Base-by-base conservation (phyloP, 2,329 filamentous ascomycete genomes). In the Grosmannia serpens region DNA sequence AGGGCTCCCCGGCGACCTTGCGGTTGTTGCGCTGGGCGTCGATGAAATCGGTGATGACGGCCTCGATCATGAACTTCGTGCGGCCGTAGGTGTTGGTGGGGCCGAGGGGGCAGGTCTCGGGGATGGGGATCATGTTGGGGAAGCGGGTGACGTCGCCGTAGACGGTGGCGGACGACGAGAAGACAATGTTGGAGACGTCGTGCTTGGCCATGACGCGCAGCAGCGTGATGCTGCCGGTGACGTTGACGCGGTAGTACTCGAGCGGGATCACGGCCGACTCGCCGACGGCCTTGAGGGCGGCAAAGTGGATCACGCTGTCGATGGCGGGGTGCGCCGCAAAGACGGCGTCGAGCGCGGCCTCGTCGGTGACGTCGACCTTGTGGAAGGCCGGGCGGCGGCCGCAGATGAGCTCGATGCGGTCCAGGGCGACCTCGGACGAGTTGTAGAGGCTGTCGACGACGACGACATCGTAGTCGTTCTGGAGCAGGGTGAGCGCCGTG, bases 281-380 rank as follows among this genome's bases (percentile, higher is more conserved):
- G 69, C 94, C 94, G 61, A 99, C 94, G 53, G 95, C 92, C 87
- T 99, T 99, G 66, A 99, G 82, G 27, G 94, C 94, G 63, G 94
- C 95, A 71, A 99, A 99, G 79, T 99, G 94, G 68, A 99, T 97
- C 64, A 97, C 94, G 71, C 89, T 96, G 81, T 96, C 91, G 69
- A 99, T 96, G 68, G 89, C 87, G 56, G 91, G 90, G 75, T 97
- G 87, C 69, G 87, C 88, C 63, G 83, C 79, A 70, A 99, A 96
- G 67, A 97, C 88, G 67, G 86, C 85, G 71, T 96, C 89, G 60
- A 99, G 81, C 15, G 79, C 87, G 62, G 81, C 80, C 73, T 94
- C 87, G 70, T 96, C 83, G 66, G 90, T 96, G 68, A 99, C 83
- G 75, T 99, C 94, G 70, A 85, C 77, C 73, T 95, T 77, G 78